Conservation (phyloP, 768 basidiomycete genomes). For the Rickenella mellea region DNA sequence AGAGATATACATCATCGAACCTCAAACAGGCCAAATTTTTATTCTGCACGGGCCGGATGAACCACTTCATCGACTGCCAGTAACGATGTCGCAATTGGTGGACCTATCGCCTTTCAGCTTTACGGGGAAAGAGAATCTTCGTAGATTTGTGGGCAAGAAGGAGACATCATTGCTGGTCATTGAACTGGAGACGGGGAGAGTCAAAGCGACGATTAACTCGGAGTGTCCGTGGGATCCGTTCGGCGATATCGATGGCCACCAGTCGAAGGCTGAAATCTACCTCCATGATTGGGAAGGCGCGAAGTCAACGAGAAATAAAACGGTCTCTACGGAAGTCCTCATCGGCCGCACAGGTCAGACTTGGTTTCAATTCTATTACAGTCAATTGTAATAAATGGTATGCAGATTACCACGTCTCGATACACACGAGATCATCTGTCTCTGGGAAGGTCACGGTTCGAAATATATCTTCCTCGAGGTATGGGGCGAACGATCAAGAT, state of each 20-base stretch:
- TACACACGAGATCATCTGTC: not conserved
- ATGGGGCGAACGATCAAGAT: not conserved
- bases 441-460: not conserved
- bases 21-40: not conserved
- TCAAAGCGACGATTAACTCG: not conserved
- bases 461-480: not conserved
- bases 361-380: not conserved
- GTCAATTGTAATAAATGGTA: not conserved
- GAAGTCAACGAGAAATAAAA: not conserved
- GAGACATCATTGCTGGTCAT: not conserved
- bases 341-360: not conserved
- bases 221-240: not conserved
- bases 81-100: not conserved
- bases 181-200: not conserved
- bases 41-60: not conserved
- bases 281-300: not conserved
- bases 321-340: not conserved
- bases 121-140: not conserved
- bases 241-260: not conserved
- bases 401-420: not conserved
- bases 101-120: not conserved
- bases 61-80: not conserved
- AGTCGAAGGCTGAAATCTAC: not conserved
- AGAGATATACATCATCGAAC: conserved; percentile 1
- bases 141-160: not conserved